phyloP scores from a whole-genome alignment of 148 eudicot species.

The Fagopyrum homotropicum region DNA sequence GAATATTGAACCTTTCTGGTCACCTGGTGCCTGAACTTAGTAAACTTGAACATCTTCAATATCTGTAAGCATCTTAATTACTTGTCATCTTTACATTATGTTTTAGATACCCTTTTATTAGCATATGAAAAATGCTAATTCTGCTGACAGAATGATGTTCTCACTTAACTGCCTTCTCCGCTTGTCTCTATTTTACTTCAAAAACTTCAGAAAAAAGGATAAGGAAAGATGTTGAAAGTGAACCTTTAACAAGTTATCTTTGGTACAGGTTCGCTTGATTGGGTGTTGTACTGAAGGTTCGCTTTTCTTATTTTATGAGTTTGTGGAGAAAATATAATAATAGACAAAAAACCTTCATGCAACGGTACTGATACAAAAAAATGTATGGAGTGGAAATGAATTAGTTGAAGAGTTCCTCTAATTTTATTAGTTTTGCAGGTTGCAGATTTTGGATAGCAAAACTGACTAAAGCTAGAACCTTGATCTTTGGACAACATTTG shows the following conservation, averaged over 20 bases:
- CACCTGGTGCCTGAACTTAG: constrained; percentile 85
- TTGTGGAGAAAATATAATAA: constrained; percentile 79
- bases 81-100: neutral
- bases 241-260: neutral
- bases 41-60: constrained; percentile 81
- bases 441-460: constrained; percentile 95
- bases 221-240: neutral
- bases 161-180: neutral
- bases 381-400: neutral
- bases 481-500: no score
- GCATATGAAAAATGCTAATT: neutral
- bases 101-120: neutral
- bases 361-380: constrained; percentile 37
- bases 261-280: constrained; percentile 72
- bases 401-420: neutral
- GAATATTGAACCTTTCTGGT: constrained; percentile 79
- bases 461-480: constrained; percentile 68
- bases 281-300: constrained; percentile 80
- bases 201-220: neutral
- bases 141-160: neutral
- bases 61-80: constrained; percentile 48
- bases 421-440: constrained; percentile 40
- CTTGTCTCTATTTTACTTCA: neutral
- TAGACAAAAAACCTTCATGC: constrained; percentile 72
- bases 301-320: constrained; percentile 81